Evolutionary conservation across 2,329 filamentous ascomycete genomes (phyloP).

Genomic region (Lachnellula suecica): DNA sequence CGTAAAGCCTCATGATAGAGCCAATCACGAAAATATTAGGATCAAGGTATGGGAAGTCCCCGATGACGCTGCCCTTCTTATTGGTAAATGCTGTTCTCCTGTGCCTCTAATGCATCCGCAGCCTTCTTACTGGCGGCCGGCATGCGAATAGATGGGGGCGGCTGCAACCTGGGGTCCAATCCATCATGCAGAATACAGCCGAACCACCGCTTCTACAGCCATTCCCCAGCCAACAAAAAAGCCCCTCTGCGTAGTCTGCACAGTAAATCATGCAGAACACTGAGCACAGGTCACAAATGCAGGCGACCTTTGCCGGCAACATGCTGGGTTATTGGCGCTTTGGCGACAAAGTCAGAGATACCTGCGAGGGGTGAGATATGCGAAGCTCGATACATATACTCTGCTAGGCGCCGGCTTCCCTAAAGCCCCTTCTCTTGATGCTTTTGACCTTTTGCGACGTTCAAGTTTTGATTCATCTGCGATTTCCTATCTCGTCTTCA

Average conservation of each 20-base stretch:
- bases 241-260: neutral
- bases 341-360: conserved; percentile 21
- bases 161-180: conserved; percentile 1
- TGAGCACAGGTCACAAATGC: conserved; percentile 29
- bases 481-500: conserved; percentile 21
- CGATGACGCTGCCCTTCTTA: conserved; percentile 2
- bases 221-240: conserved; percentile 21
- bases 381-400: conserved; percentile 30
- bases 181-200: conserved; percentile 2
- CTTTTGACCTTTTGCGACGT: conserved; percentile 26
- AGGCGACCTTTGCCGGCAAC: conserved; percentile 21
- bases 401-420: conserved; percentile 28
- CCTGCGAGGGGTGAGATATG: neutral
- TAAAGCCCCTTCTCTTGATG: conserved; percentile 25
- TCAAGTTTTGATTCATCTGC: conserved; percentile 20
- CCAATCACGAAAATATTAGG: conserved; percentile 19
- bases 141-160: conserved; percentile 3
- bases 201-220: conserved; percentile 14
- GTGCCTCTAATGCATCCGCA: conserved; percentile 9
- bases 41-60: conserved; percentile 6
- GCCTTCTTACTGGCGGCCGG: conserved; percentile 3
- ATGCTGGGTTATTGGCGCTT: conserved; percentile 28
- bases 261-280: conserved; percentile 25
- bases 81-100: conserved; percentile 17
- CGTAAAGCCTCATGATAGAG: conserved; percentile 21